Conservation (phyloP, 192 early-diverging fungal species). For the Tieghemiomyces parasiticus region DNA sequence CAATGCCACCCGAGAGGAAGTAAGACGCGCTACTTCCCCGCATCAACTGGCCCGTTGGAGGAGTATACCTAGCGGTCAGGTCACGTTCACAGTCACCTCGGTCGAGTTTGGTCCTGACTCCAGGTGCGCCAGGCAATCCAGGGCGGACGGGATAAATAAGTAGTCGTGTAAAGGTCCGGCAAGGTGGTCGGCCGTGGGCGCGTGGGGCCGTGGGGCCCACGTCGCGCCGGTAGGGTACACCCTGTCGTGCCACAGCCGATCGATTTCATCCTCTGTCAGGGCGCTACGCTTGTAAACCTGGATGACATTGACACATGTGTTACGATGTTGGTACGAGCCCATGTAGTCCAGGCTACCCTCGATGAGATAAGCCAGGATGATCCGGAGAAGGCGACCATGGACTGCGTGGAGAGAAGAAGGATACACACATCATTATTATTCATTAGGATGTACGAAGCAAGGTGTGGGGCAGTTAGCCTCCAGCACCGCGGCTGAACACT, state of each 20-base stretch:
- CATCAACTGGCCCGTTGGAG: no score
- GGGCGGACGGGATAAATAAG: neutral
- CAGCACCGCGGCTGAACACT: no score
- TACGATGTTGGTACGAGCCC: neutral
- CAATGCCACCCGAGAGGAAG: no score
- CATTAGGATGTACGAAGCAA: no score
- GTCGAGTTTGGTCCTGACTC: neutral
- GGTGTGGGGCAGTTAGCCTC: no score
- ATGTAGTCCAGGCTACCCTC: neutral
- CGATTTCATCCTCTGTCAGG: neutral
- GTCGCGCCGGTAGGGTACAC: neutral
- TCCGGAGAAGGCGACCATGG: slow-evolving; percentile 5
- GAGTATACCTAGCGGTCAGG: neutral
- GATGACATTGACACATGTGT: slow-evolving; percentile 4
- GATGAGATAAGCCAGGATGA: slow-evolving; percentile 2
- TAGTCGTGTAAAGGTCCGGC: neutral
- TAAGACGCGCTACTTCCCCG: no score
- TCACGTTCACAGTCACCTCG: neutral
- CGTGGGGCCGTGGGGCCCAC: neutral
- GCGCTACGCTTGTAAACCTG: neutral
- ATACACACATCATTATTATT: no score
- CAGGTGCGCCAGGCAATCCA: neutral
- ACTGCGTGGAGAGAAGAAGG: neutral
- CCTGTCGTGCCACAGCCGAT: neutral
- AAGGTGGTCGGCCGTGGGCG: neutral